A percentile compares a stretch with the other conserved stretches of the same genome.
These are phyloP conservation scores for Rosellinia necatrix DNA, from an alignment of 2,329 filamentous ascomycete species.

Conservation along the genomic window DNA sequence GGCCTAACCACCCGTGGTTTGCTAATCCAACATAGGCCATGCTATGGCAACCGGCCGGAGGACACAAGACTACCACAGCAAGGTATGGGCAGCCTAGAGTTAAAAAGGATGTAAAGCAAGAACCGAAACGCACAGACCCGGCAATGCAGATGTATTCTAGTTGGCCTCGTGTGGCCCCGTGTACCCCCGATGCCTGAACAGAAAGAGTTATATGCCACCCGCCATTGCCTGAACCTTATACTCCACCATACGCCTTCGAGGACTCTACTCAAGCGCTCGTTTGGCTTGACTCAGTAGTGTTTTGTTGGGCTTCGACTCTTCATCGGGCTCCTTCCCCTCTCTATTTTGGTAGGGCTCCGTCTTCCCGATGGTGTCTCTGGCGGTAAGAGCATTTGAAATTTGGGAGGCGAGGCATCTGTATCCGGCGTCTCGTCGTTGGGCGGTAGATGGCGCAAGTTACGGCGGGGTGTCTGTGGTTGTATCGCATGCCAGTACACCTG, in stretches of 20 bases:
- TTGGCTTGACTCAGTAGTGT: slow-evolving; percentile 35
- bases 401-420: slow-evolving; percentile 54
- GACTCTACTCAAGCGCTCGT: not conserved
- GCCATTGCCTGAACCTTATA: not conserved
- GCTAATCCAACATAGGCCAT: too few species aligned
- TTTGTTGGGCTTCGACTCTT: slow-evolving; percentile 54
- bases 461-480: slow-evolving; percentile 39
- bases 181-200: not conserved
- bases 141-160: too few species aligned
- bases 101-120: too few species aligned
- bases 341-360: slow-evolving; percentile 52
- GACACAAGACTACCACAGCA: too few species aligned
- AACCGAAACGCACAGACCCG: too few species aligned
- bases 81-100: too few species aligned
- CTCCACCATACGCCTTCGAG: slow-evolving; percentile 1
- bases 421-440: slow-evolving; percentile 45
- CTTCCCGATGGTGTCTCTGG: slow-evolving; percentile 39
- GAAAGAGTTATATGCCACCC: not conserved
- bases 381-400: slow-evolving; percentile 48
- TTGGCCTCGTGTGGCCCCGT: too few species aligned
- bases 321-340: slow-evolving; percentile 44
- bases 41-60: too few species aligned
- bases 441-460: slow-evolving; percentile 28
- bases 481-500: slow-evolving; percentile 39
- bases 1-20: too few species aligned